Evolutionary conservation across 208 protist genomes (phyloP), one percentile per base, ranked within the genome.

Genomic region (Crithidia acanthocephali): DNA sequence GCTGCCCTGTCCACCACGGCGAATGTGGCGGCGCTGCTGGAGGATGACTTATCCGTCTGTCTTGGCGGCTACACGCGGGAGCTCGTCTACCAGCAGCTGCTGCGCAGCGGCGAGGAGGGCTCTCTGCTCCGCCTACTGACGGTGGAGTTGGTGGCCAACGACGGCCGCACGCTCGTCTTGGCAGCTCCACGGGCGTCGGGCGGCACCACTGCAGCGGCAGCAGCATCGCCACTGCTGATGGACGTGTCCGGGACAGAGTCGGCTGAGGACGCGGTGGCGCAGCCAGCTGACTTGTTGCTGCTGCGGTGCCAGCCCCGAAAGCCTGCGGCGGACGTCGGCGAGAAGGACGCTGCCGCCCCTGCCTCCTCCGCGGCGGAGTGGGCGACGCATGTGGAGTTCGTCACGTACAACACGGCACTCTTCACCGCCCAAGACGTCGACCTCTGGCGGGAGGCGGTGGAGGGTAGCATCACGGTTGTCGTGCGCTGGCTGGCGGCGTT

Each of bases 111-210:
- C 48, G 72, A 72, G 23, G 72, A 78, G 28, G 62, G 63, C 27
- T 74, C 73, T 15, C 72, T 84, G 15, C 64, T 85, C 18, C 74
- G 81, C 27, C 50, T 89, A 33, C 74, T 80, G 13, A 85, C 85
- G 42, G 79, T 94, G 45, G 85, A 83, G 69, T 74, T 94, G 28
- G 75, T 94, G 27, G 88, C 88, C 1, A 91, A 88, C 56, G 83
- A 94, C 57, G 86, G 81, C 60, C 62, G 56, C 37, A 84, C 70
- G 35, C 76, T 94, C 45, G 63, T 94, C 15, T 80, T 90, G 64
- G 83, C 80, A 9, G 18, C 72, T 13, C 59, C 64, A 30, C 57
- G 52, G 55, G 16, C 20, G 4, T 16, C 10, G 5, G 61, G 16
- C 5, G 15, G 23, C 9, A 56, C 16, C 2, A 16, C 22, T 2